A percentile compares a stretch with the other conserved stretches of the same genome.
Conservation (phyloP, 2,329 filamentous ascomycete species). For the Xylaria sp. region DNA sequence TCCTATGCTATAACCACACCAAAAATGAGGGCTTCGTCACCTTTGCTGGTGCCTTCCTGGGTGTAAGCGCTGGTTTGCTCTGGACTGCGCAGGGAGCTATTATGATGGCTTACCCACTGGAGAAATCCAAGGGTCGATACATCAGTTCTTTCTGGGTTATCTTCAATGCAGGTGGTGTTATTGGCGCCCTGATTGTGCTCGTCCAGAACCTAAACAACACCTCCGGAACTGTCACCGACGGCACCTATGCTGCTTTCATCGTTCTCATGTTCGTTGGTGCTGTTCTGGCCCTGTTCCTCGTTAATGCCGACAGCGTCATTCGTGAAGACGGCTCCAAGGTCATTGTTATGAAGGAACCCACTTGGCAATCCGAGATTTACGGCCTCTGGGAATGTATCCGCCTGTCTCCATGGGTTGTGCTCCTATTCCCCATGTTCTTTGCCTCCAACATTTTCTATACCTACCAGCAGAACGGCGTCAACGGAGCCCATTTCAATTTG, state of each 20-base stretch:
- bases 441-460: conserved; percentile 84
- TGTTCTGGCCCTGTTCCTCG: conserved; percentile 68
- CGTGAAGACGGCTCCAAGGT: conserved; percentile 77
- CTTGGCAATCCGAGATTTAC: conserved; percentile 76
- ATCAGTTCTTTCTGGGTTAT: conserved; percentile 96
- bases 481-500: conserved; percentile 75
- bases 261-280: conserved; percentile 76
- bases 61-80: conserved; percentile 80
- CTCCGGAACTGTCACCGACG: conserved; percentile 65
- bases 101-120: conserved; percentile 89
- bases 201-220: conserved; percentile 75
- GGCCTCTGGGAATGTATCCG: conserved; percentile 74
- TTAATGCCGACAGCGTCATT: conserved; percentile 73
- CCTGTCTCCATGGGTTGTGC: conserved; percentile 73
- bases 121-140: conserved; percentile 85
- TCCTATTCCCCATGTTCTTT: conserved; percentile 83
- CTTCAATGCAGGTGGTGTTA: conserved; percentile 91
- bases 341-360: conserved; percentile 81
- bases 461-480: conserved; percentile 81
- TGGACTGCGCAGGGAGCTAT: conserved; percentile 88
- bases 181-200: conserved; percentile 82
- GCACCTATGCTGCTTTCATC: conserved; percentile 81
- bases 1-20: conserved; percentile 77
- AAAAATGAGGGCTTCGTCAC: conserved; percentile 76
- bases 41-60: conserved; percentile 80